A percentile compares a stretch with the other conserved stretches of the same genome.
Conservation (phyloP, 768 basidiomycete species). For the Suillus subluteus region DNA sequence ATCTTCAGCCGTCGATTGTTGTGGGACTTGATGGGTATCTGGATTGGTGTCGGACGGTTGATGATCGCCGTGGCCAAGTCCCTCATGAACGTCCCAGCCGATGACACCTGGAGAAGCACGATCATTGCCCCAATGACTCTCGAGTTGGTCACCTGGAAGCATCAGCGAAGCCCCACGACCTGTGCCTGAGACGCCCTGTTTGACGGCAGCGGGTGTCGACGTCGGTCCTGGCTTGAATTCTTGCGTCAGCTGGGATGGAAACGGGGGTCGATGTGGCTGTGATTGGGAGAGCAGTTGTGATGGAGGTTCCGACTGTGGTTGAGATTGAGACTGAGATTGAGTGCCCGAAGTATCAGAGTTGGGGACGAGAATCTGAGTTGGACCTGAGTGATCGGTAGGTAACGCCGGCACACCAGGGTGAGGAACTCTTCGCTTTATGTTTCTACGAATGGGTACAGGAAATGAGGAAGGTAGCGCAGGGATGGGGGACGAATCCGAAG, state of each 20-base stretch:
- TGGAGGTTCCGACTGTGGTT: slow-evolving; percentile 33
- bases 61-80: background rate
- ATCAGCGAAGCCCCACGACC: slow-evolving; percentile 11
- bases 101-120: background rate
- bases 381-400: slow-evolving; percentile 36
- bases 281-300: slow-evolving; percentile 13
- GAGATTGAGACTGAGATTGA: slow-evolving; percentile 37
- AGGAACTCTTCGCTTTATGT: slow-evolving; percentile 49
- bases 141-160: slow-evolving; percentile 5
- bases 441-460: slow-evolving; percentile 24
- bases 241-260: slow-evolving; percentile 25
- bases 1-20: background rate
- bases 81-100: background rate
- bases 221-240: slow-evolving; percentile 23
- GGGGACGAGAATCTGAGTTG: slow-evolving; percentile 52
- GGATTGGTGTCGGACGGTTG: background rate
- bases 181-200: background rate
- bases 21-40: background rate
- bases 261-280: slow-evolving; percentile 13
- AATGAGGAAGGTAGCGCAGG: slow-evolving; percentile 15
- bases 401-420: slow-evolving; percentile 42
- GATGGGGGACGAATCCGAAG: slow-evolving; percentile 11
- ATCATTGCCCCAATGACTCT: background rate
- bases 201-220: slow-evolving; percentile 23
- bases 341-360: slow-evolving; percentile 56